phyloP scores from a whole-genome alignment of 1,284 basidiomycete species.

The Apiotrichum laibachii region DNA sequence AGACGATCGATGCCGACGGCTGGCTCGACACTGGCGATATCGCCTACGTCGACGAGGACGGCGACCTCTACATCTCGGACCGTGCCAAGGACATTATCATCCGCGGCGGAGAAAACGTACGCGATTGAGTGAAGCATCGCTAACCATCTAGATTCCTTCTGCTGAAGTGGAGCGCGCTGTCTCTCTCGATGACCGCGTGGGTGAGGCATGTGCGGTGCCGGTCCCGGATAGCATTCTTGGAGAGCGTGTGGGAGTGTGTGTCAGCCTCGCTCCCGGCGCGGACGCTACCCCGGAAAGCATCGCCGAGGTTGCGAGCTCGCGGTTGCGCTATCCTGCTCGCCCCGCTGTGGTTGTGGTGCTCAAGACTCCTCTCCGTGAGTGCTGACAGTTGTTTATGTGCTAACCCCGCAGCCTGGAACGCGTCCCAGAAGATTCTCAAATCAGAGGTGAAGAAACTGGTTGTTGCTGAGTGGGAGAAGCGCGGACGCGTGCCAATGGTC shows the following conservation, averaged over 20 bases:
- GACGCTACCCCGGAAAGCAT: constrained; percentile 9
- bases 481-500: constrained; percentile 17
- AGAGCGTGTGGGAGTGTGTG: constrained; percentile 39
- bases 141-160: constrained; percentile 32
- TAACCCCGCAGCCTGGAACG: constrained; percentile 17
- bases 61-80: constrained; percentile 42
- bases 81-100: constrained; percentile 47
- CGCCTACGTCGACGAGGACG: constrained; percentile 36
- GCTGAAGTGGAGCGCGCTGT: constrained; percentile 45
- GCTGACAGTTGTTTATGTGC: constrained; percentile 18
- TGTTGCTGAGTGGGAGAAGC: constrained; percentile 12
- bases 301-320: neutral
- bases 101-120: constrained; percentile 44
- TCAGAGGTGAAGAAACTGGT: constrained; percentile 21
- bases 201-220: constrained; percentile 39
- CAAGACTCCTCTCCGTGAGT: constrained; percentile 26
- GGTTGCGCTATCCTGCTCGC: constrained; percentile 17
- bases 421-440: constrained; percentile 20
- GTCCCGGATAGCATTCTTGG: constrained; percentile 37
- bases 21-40: constrained; percentile 46
- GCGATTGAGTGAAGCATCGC: constrained; percentile 35
- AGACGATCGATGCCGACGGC: constrained; percentile 36
- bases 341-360: constrained; percentile 20
- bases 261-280: constrained; percentile 27
- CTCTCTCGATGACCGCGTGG: constrained; percentile 31